Conservation (phyloP, 345 rosid genomes). For the Adansonia digitata region DNA sequence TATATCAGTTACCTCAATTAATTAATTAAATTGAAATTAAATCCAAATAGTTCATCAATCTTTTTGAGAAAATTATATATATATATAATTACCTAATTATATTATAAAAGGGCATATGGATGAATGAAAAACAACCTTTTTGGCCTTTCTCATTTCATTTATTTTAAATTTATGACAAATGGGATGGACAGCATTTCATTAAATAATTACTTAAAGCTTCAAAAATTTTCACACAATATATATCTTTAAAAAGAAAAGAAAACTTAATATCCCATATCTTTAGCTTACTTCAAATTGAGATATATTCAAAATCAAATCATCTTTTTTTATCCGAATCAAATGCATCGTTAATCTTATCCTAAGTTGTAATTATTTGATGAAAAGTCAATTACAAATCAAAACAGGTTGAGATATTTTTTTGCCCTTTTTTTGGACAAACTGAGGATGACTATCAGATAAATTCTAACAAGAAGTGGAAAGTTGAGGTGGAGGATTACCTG, state of each 20-base stretch:
- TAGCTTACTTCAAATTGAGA: background rate
- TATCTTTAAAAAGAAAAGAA: no score
- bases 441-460: background rate
- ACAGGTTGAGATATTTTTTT: background rate
- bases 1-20: background rate
- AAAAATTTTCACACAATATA: no score
- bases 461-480: background rate
- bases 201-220: no score
- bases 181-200: background rate
- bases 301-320: background rate
- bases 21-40: background rate
- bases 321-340: background rate
- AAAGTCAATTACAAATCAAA: background rate
- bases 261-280: no score
- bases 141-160: no score
- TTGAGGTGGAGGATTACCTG: background rate
- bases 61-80: no score
- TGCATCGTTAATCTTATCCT: background rate
- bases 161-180: no score
- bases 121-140: no score
- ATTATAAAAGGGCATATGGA: no score
- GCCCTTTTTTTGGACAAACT: background rate
- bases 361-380: background rate
- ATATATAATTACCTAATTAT: no score
- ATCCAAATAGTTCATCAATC: no score